Evolutionary conservation across 1,139 yeast species (phyloP), one percentile per base, ranked within the genome.

Genomic region (Zygosaccharomyces sapae): DNA sequence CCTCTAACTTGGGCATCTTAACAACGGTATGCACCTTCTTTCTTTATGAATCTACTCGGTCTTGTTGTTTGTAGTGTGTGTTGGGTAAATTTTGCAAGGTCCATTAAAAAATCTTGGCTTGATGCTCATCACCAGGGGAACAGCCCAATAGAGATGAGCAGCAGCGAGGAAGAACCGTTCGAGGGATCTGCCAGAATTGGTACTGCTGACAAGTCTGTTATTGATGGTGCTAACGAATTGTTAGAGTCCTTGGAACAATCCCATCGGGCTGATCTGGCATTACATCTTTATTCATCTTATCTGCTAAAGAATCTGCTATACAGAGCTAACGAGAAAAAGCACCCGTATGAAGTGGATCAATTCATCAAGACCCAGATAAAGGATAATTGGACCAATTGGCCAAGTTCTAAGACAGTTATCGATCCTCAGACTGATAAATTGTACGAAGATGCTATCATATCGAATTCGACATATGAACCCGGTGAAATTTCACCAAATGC

Each of bases 1-100:
- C 96, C 68, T 89, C 97, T 51, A 89, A 70, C 42, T 75, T 76
- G 18, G 95, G 95, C 82, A 82, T 83, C 46, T 68, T 71, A 66
- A 59, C 52, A 49, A 16, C 52, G 27, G 27, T 18, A 10, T 20
- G 12, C 12, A 24, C 12, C 22, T 29, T 35, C 12, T 10, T 10
- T 9, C n/a, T 27, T 27, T 27, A 16, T 16, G 16, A 16, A 16
- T 16, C 16, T 16, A 16, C 16, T 12, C 13, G 12, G n/a, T 27
- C 9, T 27, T 10, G 12, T 27, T 27, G 31, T 10, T 7, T 27
- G 31, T 27, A 7, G 31, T 27, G n/a, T 27, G 31, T 19, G 12
- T 33, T 9, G 12, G 12, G 9, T 27, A 27, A 27, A 27, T 27
- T 27, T 27, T 27, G 12, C 12, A 9, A 27, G n/a, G 12, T 27